These are phyloP conservation scores for Allium cepa DNA, from an alignment of 106 monocot species.

Conservation along the genomic window DNA sequence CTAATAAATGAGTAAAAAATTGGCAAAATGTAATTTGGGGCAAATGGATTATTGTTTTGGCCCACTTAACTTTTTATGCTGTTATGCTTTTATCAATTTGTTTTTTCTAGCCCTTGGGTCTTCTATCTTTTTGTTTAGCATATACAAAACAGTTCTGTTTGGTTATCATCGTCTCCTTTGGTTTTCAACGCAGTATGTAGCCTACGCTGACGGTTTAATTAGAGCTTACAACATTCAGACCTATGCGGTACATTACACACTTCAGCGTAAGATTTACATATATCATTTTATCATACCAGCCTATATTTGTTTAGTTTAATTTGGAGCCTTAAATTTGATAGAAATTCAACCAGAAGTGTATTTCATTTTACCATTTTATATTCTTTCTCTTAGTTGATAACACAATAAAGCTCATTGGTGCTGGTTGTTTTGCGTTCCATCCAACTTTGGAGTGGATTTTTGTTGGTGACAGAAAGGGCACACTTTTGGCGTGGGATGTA, in stretches of 20 bases:
- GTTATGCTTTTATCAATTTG: background rate
- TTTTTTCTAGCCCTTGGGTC: background rate
- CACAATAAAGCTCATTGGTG: conserved; percentile 91
- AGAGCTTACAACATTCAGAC: conserved; percentile 97
- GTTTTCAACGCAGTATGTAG: conserved; percentile 64
- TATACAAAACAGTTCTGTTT: background rate
- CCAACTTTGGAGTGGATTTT: conserved; percentile 97
- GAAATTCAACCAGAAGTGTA: conserved; percentile 7
- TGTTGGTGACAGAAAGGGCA: conserved; percentile 84
- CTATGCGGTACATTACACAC: conserved; percentile 90
- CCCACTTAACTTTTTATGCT: too few species aligned
- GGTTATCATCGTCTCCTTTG: background rate
- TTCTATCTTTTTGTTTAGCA: background rate
- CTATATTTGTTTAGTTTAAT: background rate
- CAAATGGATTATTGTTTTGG: too few species aligned
- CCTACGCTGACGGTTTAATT: conserved; percentile 95
- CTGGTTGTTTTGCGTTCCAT: conserved; percentile 95
- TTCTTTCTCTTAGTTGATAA: conserved; percentile 58
- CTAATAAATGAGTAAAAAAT: too few species aligned
- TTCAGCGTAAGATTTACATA: conserved; percentile 64
- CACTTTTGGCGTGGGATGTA: conserved; percentile 98
- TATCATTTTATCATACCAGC: background rate
- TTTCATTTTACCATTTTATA: background rate
- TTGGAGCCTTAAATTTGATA: background rate
- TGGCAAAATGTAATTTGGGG: too few species aligned